Percentiles rank a stretch among this genome's conserved stretches.
Evolutionary conservation across 2,329 filamentous ascomycete species (phyloP).

Genomic region (Ophiostoma piceae): DNA sequence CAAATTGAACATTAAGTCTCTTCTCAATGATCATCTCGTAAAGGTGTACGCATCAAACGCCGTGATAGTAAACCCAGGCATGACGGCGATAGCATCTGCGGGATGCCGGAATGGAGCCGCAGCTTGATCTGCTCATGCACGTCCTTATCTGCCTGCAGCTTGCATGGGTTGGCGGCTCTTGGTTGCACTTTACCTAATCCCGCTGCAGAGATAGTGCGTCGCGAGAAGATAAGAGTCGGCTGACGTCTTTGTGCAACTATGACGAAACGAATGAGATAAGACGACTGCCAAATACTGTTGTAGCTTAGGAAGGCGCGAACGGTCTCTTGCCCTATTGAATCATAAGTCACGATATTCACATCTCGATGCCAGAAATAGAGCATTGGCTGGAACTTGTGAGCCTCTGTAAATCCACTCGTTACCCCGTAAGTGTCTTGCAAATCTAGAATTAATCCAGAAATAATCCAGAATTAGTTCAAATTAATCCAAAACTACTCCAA

Average conservation of each 20-base stretch:
- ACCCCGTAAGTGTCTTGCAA: background rate
- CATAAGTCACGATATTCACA: background rate
- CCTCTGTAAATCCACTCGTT: background rate
- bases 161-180: background rate
- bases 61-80: background rate
- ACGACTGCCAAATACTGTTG: background rate
- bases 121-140: background rate
- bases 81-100: background rate
- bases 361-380: background rate
- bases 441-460: background rate
- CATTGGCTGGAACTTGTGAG: background rate
- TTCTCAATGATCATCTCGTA: background rate
- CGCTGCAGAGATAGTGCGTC: background rate
- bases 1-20: background rate
- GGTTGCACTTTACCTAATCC: background rate
- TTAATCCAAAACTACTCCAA: background rate
- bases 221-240: background rate
- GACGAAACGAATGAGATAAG: conserved; percentile 11
- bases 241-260: conserved; percentile 8
- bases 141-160: conserved; percentile 2
- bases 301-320: background rate
- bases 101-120: background rate
- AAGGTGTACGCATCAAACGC: background rate
- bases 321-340: background rate
- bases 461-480: background rate